Evolutionary conservation across 345 rosid genomes (phyloP).

Genomic region (Zanthoxylum bungeanum): DNA sequence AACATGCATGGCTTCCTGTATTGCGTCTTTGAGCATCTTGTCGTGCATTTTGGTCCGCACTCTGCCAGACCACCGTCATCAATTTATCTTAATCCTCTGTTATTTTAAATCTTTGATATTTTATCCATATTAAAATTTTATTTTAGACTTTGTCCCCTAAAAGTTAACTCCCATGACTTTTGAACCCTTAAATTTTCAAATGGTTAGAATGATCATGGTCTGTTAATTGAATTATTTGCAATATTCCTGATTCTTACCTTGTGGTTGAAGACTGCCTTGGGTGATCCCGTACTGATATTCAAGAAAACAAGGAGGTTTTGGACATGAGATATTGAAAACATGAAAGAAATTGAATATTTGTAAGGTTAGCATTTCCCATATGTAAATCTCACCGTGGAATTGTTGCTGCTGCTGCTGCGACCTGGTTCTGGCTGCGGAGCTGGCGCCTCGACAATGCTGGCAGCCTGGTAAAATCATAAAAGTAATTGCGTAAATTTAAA

Average conservation of each 20-base stretch:
- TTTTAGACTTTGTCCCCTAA: no score
- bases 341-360: background rate
- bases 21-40: slow-evolving; percentile 52
- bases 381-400: slow-evolving; percentile 23
- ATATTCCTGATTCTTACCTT: slow-evolving; percentile 27
- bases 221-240: background rate
- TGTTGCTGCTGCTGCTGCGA: background rate
- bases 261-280: slow-evolving; percentile 54
- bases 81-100: no score
- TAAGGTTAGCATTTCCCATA: background rate
- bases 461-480: slow-evolving; percentile 19
- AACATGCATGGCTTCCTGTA: slow-evolving; percentile 56
- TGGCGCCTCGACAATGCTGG: slow-evolving; percentile 28
- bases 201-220: background rate
- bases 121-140: no score
- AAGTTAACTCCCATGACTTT: background rate
- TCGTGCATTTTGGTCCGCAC: slow-evolving; percentile 37
- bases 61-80: slow-evolving; percentile 28
- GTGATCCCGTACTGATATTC: slow-evolving; percentile 39
- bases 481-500: background rate
- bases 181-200: background rate
- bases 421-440: slow-evolving; percentile 38
- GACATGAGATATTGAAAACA: background rate
- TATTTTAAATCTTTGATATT: no score
- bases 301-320: background rate